Evolutionary conservation across 148 eudicot species (phyloP), one percentile per base, ranked within the genome.

Genomic region (Cornus florida): DNA sequence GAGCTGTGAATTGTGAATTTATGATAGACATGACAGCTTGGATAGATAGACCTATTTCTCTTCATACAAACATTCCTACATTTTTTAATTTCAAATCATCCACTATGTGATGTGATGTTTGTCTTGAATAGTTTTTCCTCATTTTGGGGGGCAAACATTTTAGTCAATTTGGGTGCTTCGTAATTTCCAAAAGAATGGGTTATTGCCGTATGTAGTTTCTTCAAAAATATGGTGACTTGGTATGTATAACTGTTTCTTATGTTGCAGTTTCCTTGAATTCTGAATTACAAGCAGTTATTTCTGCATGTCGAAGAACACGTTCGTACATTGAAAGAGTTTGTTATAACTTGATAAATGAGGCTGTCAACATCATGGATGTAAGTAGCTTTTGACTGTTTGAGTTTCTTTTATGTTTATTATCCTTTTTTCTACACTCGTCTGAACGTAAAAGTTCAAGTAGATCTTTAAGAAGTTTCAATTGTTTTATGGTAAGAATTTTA

Each of bases 291-390:
- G 86, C 86, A 74, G 74, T 89, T 50, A 87, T 96, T 76, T 86
- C 92, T 67, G 85, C 82, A 53, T 96, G 98, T 85, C 87, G 98
- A 79, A 84, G 77, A 83, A 92, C 92, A 43, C 91, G 98, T 57
- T 32, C 85, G 60, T 91, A 89, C 84, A 91, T 96, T 71, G 95
- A 96, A 80, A 83, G 81, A 69, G 31, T 85, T 59, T 88, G 93
- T 86, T 76, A 41, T 79, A 46, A 67, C 59, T 69, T 96, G 87
- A 85, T 93, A 79, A 75, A 85, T 77, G 87, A 87, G 77, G 86
- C 92, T 65, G 98, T 96, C 81, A 86, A 89, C 70, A 84, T 92
- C 74, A 90, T 83, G 85, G 88, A 88, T 83, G 99, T 93, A 90
- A 91, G 99, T 81, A 70, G 69, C 16, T 35, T 14, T 46, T 73